These are phyloP conservation scores for Acacia pycnantha DNA, from an alignment of 331 rosid species.

Conservation along the genomic window DNA sequence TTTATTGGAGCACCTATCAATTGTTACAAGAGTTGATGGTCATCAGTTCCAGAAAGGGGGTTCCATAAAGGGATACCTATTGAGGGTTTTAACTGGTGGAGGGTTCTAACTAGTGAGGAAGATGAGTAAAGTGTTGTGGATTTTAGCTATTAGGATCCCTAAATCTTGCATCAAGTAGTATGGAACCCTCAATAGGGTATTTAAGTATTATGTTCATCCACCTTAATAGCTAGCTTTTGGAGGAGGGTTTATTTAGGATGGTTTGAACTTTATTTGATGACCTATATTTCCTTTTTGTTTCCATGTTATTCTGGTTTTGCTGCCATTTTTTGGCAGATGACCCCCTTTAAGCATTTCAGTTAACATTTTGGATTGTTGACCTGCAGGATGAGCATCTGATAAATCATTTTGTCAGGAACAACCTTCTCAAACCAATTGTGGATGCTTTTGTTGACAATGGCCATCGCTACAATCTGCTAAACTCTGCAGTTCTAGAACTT, in stretches of 20 bases:
- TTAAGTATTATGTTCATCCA: not conserved
- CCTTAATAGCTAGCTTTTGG: not conserved
- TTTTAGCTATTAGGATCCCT: not conserved
- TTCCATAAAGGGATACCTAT: not conserved
- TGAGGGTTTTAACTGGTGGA: not conserved
- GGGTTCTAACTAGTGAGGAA: not conserved
- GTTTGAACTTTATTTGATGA: not conserved
- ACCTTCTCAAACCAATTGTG: constrained; percentile 88
- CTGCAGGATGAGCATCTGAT: constrained; percentile 89
- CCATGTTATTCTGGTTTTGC: not conserved
- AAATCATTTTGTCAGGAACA: constrained; percentile 66
- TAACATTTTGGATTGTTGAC: constrained; percentile 30
- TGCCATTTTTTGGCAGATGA: constrained; percentile 16
- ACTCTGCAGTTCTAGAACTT: constrained; percentile 90
- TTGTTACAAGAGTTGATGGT: not conserved
- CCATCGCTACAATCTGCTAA: constrained; percentile 90
- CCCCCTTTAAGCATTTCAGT: constrained; percentile 2
- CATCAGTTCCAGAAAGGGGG: not conserved
- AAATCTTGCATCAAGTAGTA: not conserved
- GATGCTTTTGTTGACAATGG: constrained; percentile 87
- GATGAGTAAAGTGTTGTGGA: not conserved
- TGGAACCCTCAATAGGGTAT: not conserved
- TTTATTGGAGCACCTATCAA: not conserved
- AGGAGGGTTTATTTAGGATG: not conserved
- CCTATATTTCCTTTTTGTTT: not conserved